Conservation (phyloP, 2,329 filamentous ascomycete genomes). For the Boeremia exigua region DNA sequence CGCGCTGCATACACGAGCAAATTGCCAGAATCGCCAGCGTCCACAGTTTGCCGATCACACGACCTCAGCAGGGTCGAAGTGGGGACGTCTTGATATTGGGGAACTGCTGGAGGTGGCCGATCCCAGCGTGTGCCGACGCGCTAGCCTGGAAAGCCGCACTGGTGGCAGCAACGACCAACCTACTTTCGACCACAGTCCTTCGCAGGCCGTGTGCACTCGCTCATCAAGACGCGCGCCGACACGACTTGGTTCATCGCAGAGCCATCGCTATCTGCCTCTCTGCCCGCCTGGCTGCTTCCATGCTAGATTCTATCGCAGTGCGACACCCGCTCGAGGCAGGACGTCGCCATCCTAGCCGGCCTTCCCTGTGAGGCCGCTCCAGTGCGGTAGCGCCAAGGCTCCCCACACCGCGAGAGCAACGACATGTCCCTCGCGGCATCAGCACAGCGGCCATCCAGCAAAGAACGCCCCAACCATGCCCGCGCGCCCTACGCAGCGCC, state of each 20-base stretch:
- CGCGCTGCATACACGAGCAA: neutral
- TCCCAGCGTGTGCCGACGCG: conserved; percentile 14
- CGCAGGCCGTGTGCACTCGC: conserved; percentile 39
- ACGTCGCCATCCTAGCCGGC: conserved; percentile 48
- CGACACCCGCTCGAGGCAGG: conserved; percentile 51
- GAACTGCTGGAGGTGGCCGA: conserved; percentile 18
- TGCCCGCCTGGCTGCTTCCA: conserved; percentile 44
- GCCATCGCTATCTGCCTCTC: conserved; percentile 36
- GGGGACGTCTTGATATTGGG: conserved; percentile 16
- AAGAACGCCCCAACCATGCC: conserved; percentile 52
- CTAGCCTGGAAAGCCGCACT: conserved; percentile 11
- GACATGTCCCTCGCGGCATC: conserved; percentile 47
- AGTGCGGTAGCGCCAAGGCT: conserved; percentile 41
- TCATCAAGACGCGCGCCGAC: conserved; percentile 42
- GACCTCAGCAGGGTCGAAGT: conserved; percentile 9
- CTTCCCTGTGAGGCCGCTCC: conserved; percentile 44
- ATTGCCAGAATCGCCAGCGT: neutral
- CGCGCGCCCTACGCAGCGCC: conserved; percentile 43
- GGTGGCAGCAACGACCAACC: conserved; percentile 14
- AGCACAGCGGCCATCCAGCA: conserved; percentile 49
- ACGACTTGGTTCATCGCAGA: conserved; percentile 44
- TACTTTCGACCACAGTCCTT: conserved; percentile 27
- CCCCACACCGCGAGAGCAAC: conserved; percentile 43
- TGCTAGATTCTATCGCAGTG: conserved; percentile 46
- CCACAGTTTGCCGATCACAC: conserved; percentile 9